Evolutionary conservation across 805 yeast species (phyloP), one percentile per base, ranked within the genome.

Genomic region (Spathaspora boniae): DNA sequence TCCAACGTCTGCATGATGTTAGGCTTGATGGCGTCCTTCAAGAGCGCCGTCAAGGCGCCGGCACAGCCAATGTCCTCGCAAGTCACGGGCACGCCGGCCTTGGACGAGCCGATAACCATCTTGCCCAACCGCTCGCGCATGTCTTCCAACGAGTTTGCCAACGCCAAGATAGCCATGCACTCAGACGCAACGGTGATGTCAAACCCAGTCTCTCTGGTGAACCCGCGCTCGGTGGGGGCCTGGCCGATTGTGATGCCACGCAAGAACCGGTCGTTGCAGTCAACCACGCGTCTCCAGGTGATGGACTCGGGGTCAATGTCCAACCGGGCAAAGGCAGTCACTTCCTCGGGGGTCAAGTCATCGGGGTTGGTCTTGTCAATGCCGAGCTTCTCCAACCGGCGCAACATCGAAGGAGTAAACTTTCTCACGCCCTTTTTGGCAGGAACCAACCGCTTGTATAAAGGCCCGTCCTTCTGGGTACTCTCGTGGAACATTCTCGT

Each of bases 151-250:
- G 85, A 81, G 45, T 72, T 76, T 33, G 87, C 76, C 38, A 84
- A 64, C 9, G 94, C 94, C 51, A 84, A 64, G 41, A 84, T 83
- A 31, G 94, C 94, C 94, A 84, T 84, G 58, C 83, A 72, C 62
- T 84, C 94, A 31, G 86, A 80, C 14, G 94, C 94, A 44, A 84
- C 93, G 16, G 93, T 76, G 47, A 84, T 84, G 59, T 84, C 94
- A 52, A 84, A 83, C 3, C 93, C 94, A 14, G 91, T 80, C 41
- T 72, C 59, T 61, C 94, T 74, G 24, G 77, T 74, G 56, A 76
- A 67, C 9, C 87, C 88, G 58, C 76, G 78, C 61, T 84, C 94
- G 33, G 89, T 82, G 48, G 88, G 82, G 3, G 88, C 87, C 62
- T 84, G 77, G 45, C 91, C 91, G 43, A 84, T 70, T 29, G 91